Percentiles rank a stretch among this genome's conserved stretches.
These are phyloP conservation scores for Ascochyta lentis DNA, from an alignment of 2,329 filamentous ascomycete genomes.

Conservation along the genomic window DNA sequence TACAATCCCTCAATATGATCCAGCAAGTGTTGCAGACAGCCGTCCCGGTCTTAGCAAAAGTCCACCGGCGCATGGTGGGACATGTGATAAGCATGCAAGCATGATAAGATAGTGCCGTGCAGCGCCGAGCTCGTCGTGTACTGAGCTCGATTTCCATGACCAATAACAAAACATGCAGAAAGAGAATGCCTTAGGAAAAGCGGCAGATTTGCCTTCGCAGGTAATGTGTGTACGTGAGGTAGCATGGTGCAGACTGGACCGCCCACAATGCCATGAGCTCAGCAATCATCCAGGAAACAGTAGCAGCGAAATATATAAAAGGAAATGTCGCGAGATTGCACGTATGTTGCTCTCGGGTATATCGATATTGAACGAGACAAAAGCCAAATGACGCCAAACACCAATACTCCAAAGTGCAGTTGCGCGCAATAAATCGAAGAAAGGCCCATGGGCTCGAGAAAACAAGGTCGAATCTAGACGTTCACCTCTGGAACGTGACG, in stretches of 20 bases:
- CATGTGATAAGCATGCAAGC: neutral
- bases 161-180: neutral
- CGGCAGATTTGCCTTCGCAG: constrained; percentile 3
- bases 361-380: constrained; percentile 6
- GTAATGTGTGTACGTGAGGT: constrained; percentile 11
- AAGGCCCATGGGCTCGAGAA: neutral
- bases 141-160: constrained; percentile 4
- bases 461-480: constrained; percentile 23
- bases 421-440: constrained; percentile 7
- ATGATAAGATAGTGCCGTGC: constrained; percentile 4
- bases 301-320: constrained; percentile 9
- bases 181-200: constrained; percentile 8
- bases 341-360: constrained; percentile 28
- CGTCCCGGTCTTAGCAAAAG: neutral
- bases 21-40: constrained; percentile 15
- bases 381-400: constrained; percentile 14
- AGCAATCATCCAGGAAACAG: constrained; percentile 5
- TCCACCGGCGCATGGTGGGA: neutral
- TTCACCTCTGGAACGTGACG: constrained; percentile 46
- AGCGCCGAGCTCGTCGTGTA: neutral
- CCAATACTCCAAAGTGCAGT: constrained; percentile 20
- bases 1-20: constrained; percentile 8
- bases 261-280: constrained; percentile 7
- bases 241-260: constrained; percentile 1
- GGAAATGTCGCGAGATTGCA: constrained; percentile 21